Conservation (phyloP, 257 asterid genomes). For the Petunia secreta region DNA sequence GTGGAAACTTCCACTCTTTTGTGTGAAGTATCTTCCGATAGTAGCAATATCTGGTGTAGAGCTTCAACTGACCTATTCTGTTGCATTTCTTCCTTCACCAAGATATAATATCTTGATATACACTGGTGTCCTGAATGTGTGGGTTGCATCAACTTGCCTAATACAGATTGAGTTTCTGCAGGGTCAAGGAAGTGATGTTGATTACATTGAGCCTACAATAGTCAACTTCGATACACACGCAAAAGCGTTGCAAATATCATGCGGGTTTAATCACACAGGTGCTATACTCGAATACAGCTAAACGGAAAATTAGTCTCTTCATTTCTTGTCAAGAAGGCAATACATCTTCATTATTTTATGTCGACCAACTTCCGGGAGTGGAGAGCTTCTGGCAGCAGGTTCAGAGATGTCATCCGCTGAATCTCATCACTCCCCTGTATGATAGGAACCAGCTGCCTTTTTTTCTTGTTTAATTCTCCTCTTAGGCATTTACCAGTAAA, state of each 20-base stretch:
- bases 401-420: not conserved
- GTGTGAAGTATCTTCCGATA: not conserved
- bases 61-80: not conserved
- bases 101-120: not conserved
- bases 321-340: not conserved
- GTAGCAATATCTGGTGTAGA: not conserved
- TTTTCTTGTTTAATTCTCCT: not conserved
- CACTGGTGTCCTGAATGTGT: not conserved
- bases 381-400: constrained; percentile 2
- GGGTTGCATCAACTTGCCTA: not conserved
- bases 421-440: not conserved
- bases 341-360: not conserved
- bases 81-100: not conserved
- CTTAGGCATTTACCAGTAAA: not conserved
- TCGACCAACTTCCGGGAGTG: not conserved
- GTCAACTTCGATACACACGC: constrained; percentile 48
- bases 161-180: constrained; percentile 28
- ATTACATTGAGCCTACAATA: constrained; percentile 61
- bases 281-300: constrained; percentile 55
- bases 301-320: constrained; percentile 17
- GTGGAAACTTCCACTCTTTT: not conserved
- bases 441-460: not conserved
- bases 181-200: constrained; percentile 91
- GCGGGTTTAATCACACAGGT: constrained; percentile 94
- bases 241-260: constrained; percentile 69